Evolutionary conservation across 768 basidiomycete genomes (phyloP), one percentile per base, ranked within the genome.

Genomic region (Phaeotremella skinneri): DNA sequence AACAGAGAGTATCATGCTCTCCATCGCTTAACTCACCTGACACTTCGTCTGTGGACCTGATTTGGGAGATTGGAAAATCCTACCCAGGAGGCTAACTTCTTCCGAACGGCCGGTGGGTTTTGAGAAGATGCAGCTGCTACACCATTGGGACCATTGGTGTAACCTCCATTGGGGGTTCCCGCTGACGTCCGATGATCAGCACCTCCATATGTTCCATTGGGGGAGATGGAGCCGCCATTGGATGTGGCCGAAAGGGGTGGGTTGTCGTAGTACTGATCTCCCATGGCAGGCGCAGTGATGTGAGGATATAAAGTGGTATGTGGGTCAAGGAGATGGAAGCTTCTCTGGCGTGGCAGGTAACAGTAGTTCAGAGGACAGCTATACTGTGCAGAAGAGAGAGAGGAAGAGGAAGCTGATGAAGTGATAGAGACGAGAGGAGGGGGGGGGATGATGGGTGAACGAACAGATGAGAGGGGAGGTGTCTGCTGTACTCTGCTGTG

Each of bases 21-120:
- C n/a, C n/a, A 17, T 17, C 32, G 34, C 13, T 4, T 4, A 29
- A 62, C 94, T 80, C 92, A 97, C 81, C 91, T 84, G 49, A 96
- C 89, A 72, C 91, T 94, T 82, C 96, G 91, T 79, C 96, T 87
- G 81, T 99, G 96, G 45, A 98, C 94, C 79, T 99, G 96, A 83
- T 99, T 98, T 50, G 96, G 96, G 51, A 99, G 84, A 79, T 96
- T 98, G 76, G 93, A 91, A 76, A 99, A 78, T 32, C 78, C 78
- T 9, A 78, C 78, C 70, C 72, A 78, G 30, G 71, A 73, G 3
- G 62, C 65, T 51, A 78, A 56, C 66, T 74, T 75, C 62, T 76
- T 78, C 63, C 70, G 66, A 4, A 65, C 67, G 25, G 62, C 42
- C 4, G 45, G 52, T 49, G n/a, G n/a, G n/a, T 13, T 45, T 9